Evolutionary conservation across 1,284 basidiomycete species (phyloP), one percentile per base, ranked within the genome.

Genomic region (Heterobasidion irregulare): DNA sequence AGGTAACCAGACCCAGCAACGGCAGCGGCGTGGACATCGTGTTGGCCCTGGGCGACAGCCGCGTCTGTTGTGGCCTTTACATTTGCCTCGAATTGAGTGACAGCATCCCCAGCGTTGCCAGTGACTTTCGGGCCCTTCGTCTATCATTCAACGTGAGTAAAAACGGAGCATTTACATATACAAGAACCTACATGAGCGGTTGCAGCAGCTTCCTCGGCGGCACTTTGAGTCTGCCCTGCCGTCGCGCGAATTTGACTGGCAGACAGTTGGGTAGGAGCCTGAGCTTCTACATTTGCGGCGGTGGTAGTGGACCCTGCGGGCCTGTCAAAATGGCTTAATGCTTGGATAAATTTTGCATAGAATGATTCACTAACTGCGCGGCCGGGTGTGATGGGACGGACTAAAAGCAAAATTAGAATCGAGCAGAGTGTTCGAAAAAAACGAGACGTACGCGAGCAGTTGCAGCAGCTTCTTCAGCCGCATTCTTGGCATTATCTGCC

Each of bases 1-100:
- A 84, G 66, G 61, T 81, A 82, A 0, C 68, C 71, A 45, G 68
- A 70, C 34, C 75, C 74, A 2, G 72, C 61, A 2, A 69, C 72
- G 59, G 76, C 75, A 0, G 72, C 73, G 10, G 68, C 67, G 13
- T 75, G 70, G 2, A 84, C 70, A 57, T 79, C 75, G 7, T 67
- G 64, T 60, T 78, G 70, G 2, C 83, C 83, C 63, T 86, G 72
- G 0, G 70, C 69, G 13, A 78, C 78, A n/a, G 82, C 84, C 1
- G 67, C 68, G 48, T 80, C 66, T 0, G 77, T 80, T 59, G 70
- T 76, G 47, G 69, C 64, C 46, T 68, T 69, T 6, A 75, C 70
- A 44, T 74, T 68, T 10, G 65, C 61, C 55, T 75, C 68, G 18
- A 84, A 66, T 48, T 76, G 66, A 48, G 78, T 75, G 5, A 73